Evolutionary conservation across 768 basidiomycete genomes (phyloP).

Genomic region (Tylopilus subfusipes): DNA sequence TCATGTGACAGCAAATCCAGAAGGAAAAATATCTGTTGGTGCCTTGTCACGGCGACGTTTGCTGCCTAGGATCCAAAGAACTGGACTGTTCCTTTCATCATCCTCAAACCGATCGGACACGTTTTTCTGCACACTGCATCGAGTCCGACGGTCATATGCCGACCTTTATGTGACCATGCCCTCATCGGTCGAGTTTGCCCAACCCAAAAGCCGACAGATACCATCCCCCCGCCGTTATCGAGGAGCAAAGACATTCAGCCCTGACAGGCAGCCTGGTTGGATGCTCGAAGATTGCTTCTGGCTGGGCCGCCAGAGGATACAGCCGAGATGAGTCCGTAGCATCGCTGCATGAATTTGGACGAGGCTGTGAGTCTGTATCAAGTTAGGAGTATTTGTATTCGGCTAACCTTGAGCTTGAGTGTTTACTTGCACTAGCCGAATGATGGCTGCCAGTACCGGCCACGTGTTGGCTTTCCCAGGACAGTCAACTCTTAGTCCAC

Average conservation of each 20-base stretch:
- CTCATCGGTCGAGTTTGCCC: not conserved
- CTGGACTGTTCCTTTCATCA: not conserved
- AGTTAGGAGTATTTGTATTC: constrained; percentile 19
- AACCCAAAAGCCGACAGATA: constrained; percentile 10
- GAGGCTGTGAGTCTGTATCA: constrained; percentile 14
- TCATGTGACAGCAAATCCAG: constrained; percentile 15
- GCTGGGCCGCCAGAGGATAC: not conserved
- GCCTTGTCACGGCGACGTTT: no score
- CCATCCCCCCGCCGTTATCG: constrained; percentile 4
- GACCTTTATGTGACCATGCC: not conserved
- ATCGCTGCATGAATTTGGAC: not conserved
- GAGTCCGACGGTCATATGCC: not conserved
- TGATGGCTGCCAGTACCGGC: constrained; percentile 1
- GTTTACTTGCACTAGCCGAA: not conserved
- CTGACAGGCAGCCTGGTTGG: not conserved
- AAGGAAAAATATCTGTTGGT: no score
- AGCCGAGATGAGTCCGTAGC: not conserved
- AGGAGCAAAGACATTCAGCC: no score
- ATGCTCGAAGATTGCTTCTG: not conserved
- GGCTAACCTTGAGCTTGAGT: constrained; percentile 18
- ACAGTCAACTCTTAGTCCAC: constrained; percentile 7
- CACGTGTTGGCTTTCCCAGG: constrained; percentile 19
- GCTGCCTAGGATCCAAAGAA: no score
- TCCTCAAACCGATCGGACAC: no score
- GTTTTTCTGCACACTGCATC: not conserved